phyloP scores from a whole-genome alignment of 2,329 filamentous ascomycete species.

The Fusarium metavorans region DNA sequence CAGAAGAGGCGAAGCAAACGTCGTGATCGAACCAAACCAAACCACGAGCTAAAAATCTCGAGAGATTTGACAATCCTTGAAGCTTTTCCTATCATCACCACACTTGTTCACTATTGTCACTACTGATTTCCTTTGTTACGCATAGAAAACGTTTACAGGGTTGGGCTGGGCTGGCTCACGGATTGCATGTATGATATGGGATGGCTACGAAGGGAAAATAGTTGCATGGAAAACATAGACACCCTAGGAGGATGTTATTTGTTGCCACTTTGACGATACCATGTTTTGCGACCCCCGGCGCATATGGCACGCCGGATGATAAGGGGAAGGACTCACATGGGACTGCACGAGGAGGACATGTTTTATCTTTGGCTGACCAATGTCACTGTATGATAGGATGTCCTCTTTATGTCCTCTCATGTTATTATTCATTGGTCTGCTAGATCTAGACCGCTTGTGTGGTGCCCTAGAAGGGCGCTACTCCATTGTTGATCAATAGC shows the following conservation, averaged over 20 bases:
- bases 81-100: slow-evolving; percentile 9
- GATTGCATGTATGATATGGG: slow-evolving; percentile 41
- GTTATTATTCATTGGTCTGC: slow-evolving; percentile 10
- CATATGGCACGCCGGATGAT: slow-evolving; percentile 15
- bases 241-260: slow-evolving; percentile 17
- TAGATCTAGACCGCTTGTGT: slow-evolving; percentile 11
- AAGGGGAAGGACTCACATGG: neutral
- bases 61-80: slow-evolving; percentile 2
- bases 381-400: slow-evolving; percentile 12
- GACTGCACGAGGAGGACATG: slow-evolving; percentile 3
- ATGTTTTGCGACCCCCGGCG: slow-evolving; percentile 19
- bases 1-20: slow-evolving; percentile 46
- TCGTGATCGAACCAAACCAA: neutral
- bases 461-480: slow-evolving; percentile 12
- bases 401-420: slow-evolving; percentile 11
- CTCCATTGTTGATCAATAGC: slow-evolving; percentile 15
- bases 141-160: slow-evolving; percentile 27
- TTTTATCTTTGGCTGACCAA: slow-evolving; percentile 19
- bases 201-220: slow-evolving; percentile 5
- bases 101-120: neutral
- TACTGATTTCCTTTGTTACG: slow-evolving; percentile 33
- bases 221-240: slow-evolving; percentile 27
- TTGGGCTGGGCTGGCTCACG: slow-evolving; percentile 21
- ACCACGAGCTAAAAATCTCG: neutral
- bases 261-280: slow-evolving; percentile 35